phyloP scores from a whole-genome alignment of 2,329 filamentous ascomycete species.

The Phoma sp. region DNA sequence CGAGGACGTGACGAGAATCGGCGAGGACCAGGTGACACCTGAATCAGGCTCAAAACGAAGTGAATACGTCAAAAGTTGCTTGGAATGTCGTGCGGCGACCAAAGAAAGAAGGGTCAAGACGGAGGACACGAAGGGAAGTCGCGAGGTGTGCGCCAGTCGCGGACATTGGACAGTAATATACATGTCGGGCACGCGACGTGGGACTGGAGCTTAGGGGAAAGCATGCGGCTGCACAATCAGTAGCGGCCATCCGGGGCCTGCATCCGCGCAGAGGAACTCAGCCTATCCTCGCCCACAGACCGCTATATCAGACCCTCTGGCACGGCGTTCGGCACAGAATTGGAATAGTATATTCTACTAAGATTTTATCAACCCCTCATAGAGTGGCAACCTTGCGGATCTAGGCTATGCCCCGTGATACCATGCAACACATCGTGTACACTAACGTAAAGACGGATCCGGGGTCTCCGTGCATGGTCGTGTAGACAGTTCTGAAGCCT shows the following conservation, averaged over 20 bases:
- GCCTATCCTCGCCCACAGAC: constrained; percentile 6
- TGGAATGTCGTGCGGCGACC: neutral
- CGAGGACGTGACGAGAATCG: neutral
- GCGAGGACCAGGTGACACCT: no score
- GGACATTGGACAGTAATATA: constrained; percentile 2
- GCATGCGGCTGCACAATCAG: constrained; percentile 7
- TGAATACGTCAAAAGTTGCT: no score
- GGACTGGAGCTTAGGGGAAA: neutral
- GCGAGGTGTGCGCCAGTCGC: neutral
- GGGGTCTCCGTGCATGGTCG: neutral
- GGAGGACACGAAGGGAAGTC: neutral
- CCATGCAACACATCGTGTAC: neutral
- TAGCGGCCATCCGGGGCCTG: constrained; percentile 8
- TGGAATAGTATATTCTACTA: neutral
- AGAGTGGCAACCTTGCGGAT: neutral
- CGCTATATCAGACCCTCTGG: neutral
- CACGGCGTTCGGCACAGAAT: neutral
- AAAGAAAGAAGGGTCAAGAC: neutral
- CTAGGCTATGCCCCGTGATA: neutral
- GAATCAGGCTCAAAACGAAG: no score
- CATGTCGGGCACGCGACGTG: constrained; percentile 4
- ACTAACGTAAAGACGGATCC: neutral
- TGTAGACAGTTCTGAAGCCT: no score
- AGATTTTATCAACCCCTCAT: neutral
- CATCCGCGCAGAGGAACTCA: constrained; percentile 2